Conservation (phyloP, 129 eudicot species). For the Flaveria robusta region DNA sequence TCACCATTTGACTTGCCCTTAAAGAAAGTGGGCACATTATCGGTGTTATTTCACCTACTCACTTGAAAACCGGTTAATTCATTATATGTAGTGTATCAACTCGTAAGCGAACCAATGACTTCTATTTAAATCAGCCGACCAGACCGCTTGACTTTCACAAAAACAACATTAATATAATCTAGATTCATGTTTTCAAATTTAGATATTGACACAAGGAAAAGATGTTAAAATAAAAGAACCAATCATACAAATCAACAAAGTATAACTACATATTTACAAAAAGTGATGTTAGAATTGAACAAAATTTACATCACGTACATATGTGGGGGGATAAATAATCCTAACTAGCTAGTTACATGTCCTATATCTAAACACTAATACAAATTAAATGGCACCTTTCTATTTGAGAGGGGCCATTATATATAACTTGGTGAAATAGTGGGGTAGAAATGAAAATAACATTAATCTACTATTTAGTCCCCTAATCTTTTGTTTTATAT, state of each 20-base stretch:
- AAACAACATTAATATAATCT: not conserved
- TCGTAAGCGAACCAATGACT: not conserved
- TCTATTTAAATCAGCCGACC: not conserved
- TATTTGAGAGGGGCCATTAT: constrained; percentile 26
- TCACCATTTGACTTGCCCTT: not conserved
- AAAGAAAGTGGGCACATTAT: not conserved
- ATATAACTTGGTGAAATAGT: constrained; percentile 15
- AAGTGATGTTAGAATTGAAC: constrained; percentile 34
- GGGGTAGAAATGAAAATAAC: constrained; percentile 20
- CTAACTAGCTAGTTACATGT: constrained; percentile 40
- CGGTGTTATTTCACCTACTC: not conserved
- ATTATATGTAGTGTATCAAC: not conserved
- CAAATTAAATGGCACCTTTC: constrained; percentile 30
- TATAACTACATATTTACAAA: constrained; percentile 30
- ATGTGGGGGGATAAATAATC: constrained; percentile 12
- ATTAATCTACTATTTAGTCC: constrained; percentile 21
- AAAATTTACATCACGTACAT: constrained; percentile 49
- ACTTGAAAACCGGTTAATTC: not conserved
- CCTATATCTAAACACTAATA: constrained; percentile 41
- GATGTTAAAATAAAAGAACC: not conserved
- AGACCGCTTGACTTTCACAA: not conserved
- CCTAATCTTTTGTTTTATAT: constrained; percentile 10
- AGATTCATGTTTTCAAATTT: not conserved
- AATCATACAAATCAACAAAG: not conserved
- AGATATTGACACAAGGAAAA: too few species aligned